Base-by-base conservation (phyloP, 768 basidiomycete species). In the Cystofilobasidium bisporidii region DNA sequence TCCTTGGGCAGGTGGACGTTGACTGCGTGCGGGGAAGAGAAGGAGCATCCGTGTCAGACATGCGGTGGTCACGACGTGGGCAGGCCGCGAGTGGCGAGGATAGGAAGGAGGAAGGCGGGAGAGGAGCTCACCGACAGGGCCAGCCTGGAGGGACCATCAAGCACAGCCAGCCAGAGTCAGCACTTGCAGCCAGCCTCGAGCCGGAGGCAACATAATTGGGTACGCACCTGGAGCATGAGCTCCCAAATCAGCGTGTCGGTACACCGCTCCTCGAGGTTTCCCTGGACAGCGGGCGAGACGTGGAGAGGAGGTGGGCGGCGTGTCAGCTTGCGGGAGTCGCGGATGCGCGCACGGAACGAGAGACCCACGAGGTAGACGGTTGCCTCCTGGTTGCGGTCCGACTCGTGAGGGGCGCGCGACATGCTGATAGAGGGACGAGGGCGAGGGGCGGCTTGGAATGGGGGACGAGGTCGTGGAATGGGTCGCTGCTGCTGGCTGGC, bases 1-100 rank as follows among this genome's bases (percentile, higher is more conserved):
- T 99, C 96, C 80, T 98, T 99, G 18, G 96, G 93, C 10, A 99
- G 81, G 79, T 98, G 96, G 0, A 98, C 93, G 75, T 98, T 99
- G 26, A 92, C 94, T 94, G 71, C 14, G 61, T 20, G 38, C n/a
- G 41, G 30, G 17, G 47, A 45, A 28, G 57, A 24, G 28, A 18
- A 9, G 26, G 12, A 4, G 36, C 22, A 17, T 9, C n/a, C 0
- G 12, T 2, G 43, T 62, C 40, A 40, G 22, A 4, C 18, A 38
- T 10, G 41, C 41, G 18, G 15, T 15, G 41, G 36, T 36, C 36
- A 43, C n/a, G n/a, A n/a, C n/a, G n/a, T n/a, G n/a, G n/a, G n/a
- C n/a, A n/a, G n/a, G n/a, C n/a, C n/a, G n/a, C n/a, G n/a, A n/a
- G n/a, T n/a, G n/a, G n/a, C n/a, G n/a, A n/a, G n/a, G n/a, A n/a